A percentile compares a stretch with the other conserved stretches of the same genome.
phyloP scores from a whole-genome alignment of 2,329 filamentous ascomycete species.

The Claviceps lovelessii region DNA sequence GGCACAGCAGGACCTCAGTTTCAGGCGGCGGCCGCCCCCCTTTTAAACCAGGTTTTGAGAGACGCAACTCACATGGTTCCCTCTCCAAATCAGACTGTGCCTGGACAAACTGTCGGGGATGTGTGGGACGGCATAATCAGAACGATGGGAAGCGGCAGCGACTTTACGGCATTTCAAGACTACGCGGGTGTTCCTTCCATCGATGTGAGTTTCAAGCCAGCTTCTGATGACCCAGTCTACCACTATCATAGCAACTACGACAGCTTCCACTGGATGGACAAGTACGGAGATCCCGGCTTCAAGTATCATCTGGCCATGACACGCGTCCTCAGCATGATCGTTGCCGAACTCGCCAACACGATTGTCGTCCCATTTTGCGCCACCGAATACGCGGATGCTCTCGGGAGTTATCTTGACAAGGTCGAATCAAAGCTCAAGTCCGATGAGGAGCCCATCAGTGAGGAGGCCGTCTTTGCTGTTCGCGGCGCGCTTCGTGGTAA shows the following conservation, averaged over 20 bases:
- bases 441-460: slow-evolving; percentile 9
- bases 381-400: slow-evolving; percentile 45
- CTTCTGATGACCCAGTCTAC: slow-evolving; percentile 41
- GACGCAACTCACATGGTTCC: slow-evolving; percentile 49
- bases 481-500: slow-evolving; percentile 13
- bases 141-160: slow-evolving; percentile 58
- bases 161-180: slow-evolving; percentile 64
- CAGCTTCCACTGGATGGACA: slow-evolving; percentile 77
- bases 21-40: slow-evolving; percentile 50
- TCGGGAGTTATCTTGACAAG: slow-evolving; percentile 37
- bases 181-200: slow-evolving; percentile 52
- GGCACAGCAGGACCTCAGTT: slow-evolving; percentile 54
- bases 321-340: slow-evolving; percentile 48
- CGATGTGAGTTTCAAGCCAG: slow-evolving; percentile 44
- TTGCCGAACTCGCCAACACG: slow-evolving; percentile 46
- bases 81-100: slow-evolving; percentile 65
- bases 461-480: slow-evolving; percentile 18
- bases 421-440: slow-evolving; percentile 34
- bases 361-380: slow-evolving; percentile 51
- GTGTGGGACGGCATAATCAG: slow-evolving; percentile 47
- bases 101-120: slow-evolving; percentile 55
- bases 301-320: slow-evolving; percentile 53
- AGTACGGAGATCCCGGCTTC: slow-evolving; percentile 57
- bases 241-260: slow-evolving; percentile 91
- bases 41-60: slow-evolving; percentile 60